phyloP scores from a whole-genome alignment of 768 basidiomycete genomes.

The Suillus discolor region DNA sequence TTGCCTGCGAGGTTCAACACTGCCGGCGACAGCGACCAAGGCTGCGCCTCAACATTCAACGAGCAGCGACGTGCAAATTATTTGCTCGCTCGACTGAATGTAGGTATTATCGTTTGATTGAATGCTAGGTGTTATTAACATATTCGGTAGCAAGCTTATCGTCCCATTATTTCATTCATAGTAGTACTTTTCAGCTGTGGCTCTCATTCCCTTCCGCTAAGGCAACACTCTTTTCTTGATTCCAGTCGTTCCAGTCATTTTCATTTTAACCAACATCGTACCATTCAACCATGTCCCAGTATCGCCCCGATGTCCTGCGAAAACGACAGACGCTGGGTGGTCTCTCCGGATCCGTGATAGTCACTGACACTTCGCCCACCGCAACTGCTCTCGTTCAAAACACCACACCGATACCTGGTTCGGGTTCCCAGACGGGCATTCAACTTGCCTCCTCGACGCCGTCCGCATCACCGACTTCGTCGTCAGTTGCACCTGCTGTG shows the following conservation, averaged over 20 bases:
- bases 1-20: background rate
- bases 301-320: slow-evolving; percentile 12
- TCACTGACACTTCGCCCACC: slow-evolving; percentile 27
- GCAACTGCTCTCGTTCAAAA: slow-evolving; percentile 27
- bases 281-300: slow-evolving; percentile 19
- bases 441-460: slow-evolving; percentile 15
- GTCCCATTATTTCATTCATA: background rate
- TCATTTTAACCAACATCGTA: background rate
- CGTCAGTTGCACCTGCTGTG: slow-evolving; percentile 15
- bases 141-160: background rate
- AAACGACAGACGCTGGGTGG: slow-evolving; percentile 16
- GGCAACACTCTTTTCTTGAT: slow-evolving; percentile 23
- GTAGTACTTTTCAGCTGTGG: slow-evolving; percentile 3
- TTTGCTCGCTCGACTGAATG: slow-evolving; percentile 5
- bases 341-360: slow-evolving; percentile 27
- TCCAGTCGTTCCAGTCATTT: slow-evolving; percentile 10
- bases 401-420: background rate
- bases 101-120: background rate
- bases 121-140: too few species aligned
- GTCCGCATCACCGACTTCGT: slow-evolving; percentile 3
- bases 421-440: slow-evolving; percentile 12
- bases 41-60: background rate
- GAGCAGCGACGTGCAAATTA: slow-evolving; percentile 2
- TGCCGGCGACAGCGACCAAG: background rate
- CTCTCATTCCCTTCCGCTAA: slow-evolving; percentile 25